phyloP scores from a whole-genome alignment of 108 stramenopile genomes.

The Fistulifera pelliculosa region DNA sequence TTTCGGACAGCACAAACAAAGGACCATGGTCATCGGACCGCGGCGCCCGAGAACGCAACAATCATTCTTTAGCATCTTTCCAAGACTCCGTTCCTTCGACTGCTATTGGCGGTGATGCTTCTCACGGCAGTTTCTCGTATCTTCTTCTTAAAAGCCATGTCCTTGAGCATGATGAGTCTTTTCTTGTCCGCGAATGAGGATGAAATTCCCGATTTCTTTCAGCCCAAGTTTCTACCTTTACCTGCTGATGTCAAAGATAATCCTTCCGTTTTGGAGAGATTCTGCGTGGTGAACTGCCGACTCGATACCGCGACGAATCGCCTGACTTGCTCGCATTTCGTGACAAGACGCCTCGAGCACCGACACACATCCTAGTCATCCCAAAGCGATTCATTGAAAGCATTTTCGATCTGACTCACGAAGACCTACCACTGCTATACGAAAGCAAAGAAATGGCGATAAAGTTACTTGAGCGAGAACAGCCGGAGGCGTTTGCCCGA shows the following conservation, averaged over 20 bases:
- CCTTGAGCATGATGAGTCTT: constrained; percentile 1
- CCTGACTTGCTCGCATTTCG: constrained; percentile 43
- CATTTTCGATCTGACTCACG: constrained; percentile 22
- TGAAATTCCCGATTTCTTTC: not conserved
- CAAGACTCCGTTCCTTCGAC: constrained; percentile 1
- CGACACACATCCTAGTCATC: constrained; percentile 56
- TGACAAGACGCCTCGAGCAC: constrained; percentile 41
- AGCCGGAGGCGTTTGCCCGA: constrained; percentile 26
- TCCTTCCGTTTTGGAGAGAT: constrained; percentile 67
- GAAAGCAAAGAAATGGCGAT: constrained; percentile 45
- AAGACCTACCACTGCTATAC: constrained; percentile 29
- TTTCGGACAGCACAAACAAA: no score
- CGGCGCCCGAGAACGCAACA: no score
- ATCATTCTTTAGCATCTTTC: no score
- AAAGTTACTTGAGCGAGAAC: constrained; percentile 20
- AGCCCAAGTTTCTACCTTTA: no score
- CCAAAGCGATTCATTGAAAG: constrained; percentile 40
- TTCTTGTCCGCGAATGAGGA: not conserved
- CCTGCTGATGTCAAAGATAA: constrained; percentile 16
- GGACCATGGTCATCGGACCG: no score
- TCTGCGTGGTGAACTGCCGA: constrained; percentile 37
- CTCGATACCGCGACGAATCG: constrained; percentile 25
- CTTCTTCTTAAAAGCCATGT: no score
- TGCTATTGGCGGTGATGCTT: not conserved
- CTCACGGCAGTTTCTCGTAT: not conserved